Conservation (phyloP, 768 basidiomycete genomes). For the Russula olivacea region DNA sequence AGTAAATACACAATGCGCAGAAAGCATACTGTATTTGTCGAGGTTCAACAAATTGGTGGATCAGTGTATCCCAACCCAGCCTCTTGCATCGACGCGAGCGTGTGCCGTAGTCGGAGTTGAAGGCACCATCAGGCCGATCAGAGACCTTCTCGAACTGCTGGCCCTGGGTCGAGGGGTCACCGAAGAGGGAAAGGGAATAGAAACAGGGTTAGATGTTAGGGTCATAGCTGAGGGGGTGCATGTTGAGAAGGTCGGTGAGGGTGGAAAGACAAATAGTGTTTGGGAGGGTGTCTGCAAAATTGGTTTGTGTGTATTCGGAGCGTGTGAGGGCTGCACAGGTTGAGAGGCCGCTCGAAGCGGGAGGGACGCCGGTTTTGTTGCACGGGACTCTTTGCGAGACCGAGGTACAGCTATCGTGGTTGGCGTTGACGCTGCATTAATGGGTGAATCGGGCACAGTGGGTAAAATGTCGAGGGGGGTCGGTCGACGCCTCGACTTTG, state of each 20-base stretch:
- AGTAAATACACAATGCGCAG: conserved; percentile 1
- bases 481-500: conserved; percentile 56
- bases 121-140: conserved; percentile 62
- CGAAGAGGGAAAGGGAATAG: conserved; percentile 51
- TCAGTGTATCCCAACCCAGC: conserved; percentile 59
- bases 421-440: conserved; percentile 43
- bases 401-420: conserved; percentile 32
- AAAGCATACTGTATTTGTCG: background rate
- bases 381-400: conserved; percentile 48
- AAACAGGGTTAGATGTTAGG: conserved; percentile 55
- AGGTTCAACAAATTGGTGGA: background rate
- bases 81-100: conserved; percentile 77
- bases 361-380: conserved; percentile 51
- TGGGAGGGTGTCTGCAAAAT: conserved; percentile 58
- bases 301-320: conserved; percentile 27
- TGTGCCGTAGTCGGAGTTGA: conserved; percentile 76
- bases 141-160: conserved; percentile 63
- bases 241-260: conserved; percentile 55
- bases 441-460: conserved; percentile 68
- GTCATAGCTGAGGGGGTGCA: conserved; percentile 79
- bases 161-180: conserved; percentile 62
- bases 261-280: conserved; percentile 82
- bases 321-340: conserved; percentile 25
- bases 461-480: conserved; percentile 56
- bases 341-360: conserved; percentile 36